A percentile compares a stretch with the other conserved stretches of the same genome.
Conservation (phyloP, 306 rosid species). For the Gleditsia sinensis region DNA sequence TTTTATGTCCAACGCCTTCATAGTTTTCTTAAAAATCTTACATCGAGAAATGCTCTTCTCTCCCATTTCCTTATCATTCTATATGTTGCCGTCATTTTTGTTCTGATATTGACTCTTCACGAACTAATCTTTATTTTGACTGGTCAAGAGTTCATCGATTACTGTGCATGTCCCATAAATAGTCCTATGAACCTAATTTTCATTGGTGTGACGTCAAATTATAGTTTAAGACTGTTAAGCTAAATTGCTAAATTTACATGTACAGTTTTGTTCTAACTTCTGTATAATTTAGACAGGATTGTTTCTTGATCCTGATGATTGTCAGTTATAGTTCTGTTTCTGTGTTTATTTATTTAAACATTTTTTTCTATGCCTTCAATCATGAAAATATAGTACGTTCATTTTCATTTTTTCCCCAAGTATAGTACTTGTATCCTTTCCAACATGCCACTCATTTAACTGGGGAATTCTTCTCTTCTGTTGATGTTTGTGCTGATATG, state of each 20-base stretch:
- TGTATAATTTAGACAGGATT: neutral
- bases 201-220: neutral
- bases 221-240: neutral
- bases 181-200: neutral
- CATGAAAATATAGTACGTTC: neutral
- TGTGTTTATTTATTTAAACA: neutral
- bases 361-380: neutral
- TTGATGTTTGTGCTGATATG: neutral
- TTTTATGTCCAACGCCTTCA: neutral
- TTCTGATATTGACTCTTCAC: neutral
- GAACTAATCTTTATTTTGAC: neutral
- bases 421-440: neutral
- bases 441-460: neutral
- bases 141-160: neutral
- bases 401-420: neutral
- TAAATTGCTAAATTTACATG: neutral
- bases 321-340: neutral
- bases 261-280: neutral
- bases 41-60: neutral
- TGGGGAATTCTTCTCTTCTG: neutral
- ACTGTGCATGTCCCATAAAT: too few relatives aligned
- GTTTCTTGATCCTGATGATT: neutral
- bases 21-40: neutral
- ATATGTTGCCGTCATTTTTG: neutral
- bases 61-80: neutral